Evolutionary conservation across 208 protist species (phyloP).

Genomic region (Leishmania aethiopica): DNA sequence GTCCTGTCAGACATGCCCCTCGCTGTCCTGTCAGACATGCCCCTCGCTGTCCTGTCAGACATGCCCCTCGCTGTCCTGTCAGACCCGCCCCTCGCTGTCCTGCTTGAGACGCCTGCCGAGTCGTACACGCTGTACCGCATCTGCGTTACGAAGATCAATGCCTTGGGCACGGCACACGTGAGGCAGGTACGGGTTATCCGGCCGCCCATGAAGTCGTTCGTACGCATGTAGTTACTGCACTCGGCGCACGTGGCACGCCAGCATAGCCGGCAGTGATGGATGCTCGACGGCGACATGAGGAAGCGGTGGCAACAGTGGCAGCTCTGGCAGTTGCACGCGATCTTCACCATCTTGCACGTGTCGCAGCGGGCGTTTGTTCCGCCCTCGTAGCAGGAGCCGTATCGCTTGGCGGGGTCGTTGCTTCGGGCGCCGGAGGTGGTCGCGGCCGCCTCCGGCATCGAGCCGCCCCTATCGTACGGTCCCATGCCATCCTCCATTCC

Average conservation of each 20-base stretch:
- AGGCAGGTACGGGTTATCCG: conserved; percentile 27
- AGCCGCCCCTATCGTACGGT: neutral
- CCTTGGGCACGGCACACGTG: conserved; percentile 35
- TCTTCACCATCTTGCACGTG: conserved; percentile 30
- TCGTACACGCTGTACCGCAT: conserved; percentile 22
- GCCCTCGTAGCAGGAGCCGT: conserved; percentile 36
- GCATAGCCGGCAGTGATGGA: conserved; percentile 49
- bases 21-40: no score
- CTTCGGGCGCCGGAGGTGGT: neutral
- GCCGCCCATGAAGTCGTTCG: conserved; percentile 31
- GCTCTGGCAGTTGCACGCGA: conserved; percentile 43
- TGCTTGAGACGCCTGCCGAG: neutral
- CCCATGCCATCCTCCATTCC: neutral
- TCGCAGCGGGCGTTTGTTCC: conserved; percentile 29
- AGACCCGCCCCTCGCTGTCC: neutral
- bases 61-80: neutral
- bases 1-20: neutral
- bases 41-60: neutral
- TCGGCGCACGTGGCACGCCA: conserved; percentile 40
- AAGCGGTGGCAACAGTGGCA: conserved; percentile 35
- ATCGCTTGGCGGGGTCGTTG: conserved; percentile 8
- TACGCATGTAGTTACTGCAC: conserved; percentile 26
- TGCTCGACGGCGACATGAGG: conserved; percentile 31
- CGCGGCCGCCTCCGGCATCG: neutral
- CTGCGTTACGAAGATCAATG: conserved; percentile 27